phyloP scores from a whole-genome alignment of 2,329 filamentous ascomycete species.

The Ophiostoma montium region DNA sequence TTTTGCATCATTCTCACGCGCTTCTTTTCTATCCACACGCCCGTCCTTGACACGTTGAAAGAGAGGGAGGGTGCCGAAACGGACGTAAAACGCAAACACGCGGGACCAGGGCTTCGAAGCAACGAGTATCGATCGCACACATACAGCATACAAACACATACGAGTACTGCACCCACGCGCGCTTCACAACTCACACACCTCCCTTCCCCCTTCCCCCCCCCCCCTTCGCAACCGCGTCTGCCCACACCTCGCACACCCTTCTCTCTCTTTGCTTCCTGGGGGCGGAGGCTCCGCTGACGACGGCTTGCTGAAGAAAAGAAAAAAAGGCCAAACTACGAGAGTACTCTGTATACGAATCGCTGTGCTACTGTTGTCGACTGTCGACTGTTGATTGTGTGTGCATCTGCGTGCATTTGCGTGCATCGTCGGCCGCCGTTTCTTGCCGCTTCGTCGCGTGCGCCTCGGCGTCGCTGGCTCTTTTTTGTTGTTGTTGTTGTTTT shows the following conservation, averaged over 20 bases:
- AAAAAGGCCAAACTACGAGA: too few relatives aligned
- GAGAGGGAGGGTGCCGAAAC: neutral
- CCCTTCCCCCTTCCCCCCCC: neutral
- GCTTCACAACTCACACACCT: constrained; percentile 1
- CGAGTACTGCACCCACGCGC: neutral
- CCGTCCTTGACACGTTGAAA: neutral
- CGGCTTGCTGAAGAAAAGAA: neutral
- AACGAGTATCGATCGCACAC: neutral
- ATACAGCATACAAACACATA: neutral
- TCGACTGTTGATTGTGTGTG: neutral
- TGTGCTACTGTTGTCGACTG: neutral
- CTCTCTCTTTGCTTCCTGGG: neutral
- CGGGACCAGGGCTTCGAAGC: neutral
- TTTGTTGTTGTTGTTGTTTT: neutral
- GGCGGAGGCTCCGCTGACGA: neutral
- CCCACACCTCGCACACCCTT: neutral
- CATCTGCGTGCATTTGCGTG: too few relatives aligned
- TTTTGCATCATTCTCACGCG: neutral
- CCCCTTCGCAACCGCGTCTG: neutral
- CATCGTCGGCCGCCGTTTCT: neutral
- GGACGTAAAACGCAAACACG: neutral
- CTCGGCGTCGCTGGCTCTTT: neutral
- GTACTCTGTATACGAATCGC: neutral
- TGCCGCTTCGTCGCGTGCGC: too few relatives aligned
- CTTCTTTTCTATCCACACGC: neutral